Evolutionary conservation across 331 rosid species (phyloP).

Genomic region (Quercus lobata): DNA sequence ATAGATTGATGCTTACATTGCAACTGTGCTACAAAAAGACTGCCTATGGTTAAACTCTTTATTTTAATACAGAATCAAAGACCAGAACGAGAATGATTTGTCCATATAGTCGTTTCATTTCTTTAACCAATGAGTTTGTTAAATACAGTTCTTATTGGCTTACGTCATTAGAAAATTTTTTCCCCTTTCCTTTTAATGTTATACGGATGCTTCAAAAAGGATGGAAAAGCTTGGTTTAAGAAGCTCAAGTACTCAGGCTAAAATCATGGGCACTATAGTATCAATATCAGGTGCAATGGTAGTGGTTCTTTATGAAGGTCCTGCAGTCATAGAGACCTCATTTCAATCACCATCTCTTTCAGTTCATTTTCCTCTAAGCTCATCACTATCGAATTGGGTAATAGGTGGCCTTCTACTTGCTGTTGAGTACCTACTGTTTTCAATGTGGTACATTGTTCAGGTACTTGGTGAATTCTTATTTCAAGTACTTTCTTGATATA

Average conservation of each 20-base stretch:
- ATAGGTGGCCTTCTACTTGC: constrained; percentile 36
- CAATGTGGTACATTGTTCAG: constrained; percentile 44
- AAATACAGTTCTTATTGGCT: background rate
- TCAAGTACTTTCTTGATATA: background rate
- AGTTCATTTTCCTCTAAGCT: constrained; percentile 5
- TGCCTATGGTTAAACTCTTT: no score
- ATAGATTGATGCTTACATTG: no score
- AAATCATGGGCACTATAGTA: constrained; percentile 29
- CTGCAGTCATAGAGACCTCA: constrained; percentile 5
- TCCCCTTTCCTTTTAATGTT: background rate
- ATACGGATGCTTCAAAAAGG: constrained; percentile 14
- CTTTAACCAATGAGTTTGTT: background rate
- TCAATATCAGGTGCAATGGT: constrained; percentile 40
- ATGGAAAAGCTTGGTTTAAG: constrained; percentile 31
- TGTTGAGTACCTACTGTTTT: constrained; percentile 20
- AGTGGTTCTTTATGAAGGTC: constrained; percentile 38
- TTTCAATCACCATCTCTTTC: constrained; percentile 2
- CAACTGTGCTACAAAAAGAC: no score
- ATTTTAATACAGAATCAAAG: background rate
- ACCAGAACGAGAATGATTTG: background rate
- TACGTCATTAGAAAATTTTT: no score
- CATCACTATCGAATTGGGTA: constrained; percentile 25
- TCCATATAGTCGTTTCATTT: background rate
- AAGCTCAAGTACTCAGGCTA: constrained; percentile 27
- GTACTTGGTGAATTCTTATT: constrained; percentile 8